phyloP scores from a whole-genome alignment of 768 basidiomycete genomes.

The Coprinellus aureogranulatus region DNA sequence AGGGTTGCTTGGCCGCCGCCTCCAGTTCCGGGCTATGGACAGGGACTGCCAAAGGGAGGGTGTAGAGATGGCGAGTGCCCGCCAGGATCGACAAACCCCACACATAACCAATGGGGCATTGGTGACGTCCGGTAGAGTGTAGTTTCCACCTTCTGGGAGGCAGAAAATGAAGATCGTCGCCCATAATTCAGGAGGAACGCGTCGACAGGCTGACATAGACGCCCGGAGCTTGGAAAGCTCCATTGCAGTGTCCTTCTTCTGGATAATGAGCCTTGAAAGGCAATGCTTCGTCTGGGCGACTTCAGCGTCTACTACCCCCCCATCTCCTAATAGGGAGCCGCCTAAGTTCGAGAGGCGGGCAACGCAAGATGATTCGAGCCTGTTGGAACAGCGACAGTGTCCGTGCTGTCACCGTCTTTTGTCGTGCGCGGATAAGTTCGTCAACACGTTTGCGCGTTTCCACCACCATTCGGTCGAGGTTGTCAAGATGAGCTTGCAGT shows the following conservation, averaged over 20 bases:
- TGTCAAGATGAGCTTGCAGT: neutral
- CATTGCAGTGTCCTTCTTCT: neutral
- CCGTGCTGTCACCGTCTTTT: neutral
- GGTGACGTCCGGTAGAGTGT: constrained; percentile 15
- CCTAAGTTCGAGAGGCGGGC: neutral
- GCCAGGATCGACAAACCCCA: constrained; percentile 21
- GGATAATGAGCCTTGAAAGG: neutral
- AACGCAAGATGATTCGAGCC: neutral
- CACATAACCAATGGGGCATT: constrained; percentile 21
- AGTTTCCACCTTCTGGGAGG: constrained; percentile 17
- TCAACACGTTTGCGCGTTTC: constrained; percentile 1
- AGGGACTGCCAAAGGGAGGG: constrained; percentile 22
- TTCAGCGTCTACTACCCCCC: neutral
- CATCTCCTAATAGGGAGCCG: neutral
- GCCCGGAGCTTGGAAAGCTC: constrained; percentile 1
- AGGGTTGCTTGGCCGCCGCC: constrained; percentile 10
- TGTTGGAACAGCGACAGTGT: neutral
- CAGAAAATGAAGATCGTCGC: constrained; percentile 21
- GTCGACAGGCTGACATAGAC: neutral
- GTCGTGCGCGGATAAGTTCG: neutral
- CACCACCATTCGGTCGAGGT: neutral
- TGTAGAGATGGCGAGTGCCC: constrained; percentile 17
- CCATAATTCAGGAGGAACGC: constrained; percentile 21
- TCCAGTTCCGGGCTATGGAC: constrained; percentile 16
- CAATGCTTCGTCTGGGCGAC: neutral